Evolutionary conservation across 139 green algal genomes (phyloP), one percentile per base, ranked within the genome.

Genomic region (Coelastrella sp.): DNA sequence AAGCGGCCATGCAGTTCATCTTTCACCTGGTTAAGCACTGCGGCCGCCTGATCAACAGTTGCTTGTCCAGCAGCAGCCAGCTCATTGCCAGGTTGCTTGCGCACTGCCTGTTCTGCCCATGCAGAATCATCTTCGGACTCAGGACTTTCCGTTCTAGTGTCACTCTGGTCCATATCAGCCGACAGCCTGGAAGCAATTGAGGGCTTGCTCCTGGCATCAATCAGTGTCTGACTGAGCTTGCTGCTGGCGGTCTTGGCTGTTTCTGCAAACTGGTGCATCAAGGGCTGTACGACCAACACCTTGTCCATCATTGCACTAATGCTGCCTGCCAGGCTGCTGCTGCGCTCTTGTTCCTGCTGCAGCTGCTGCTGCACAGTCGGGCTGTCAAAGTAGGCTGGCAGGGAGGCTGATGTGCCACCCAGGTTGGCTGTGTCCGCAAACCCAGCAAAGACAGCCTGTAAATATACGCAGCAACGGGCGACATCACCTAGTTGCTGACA

Each of bases 321-420:
- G 85, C 74, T 27, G 59, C 73, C 85, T n/a, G 57, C n/a, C 4
- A 90, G 24, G 85, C 85, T 25, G 8, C 57, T 25, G 65, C 59
- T 74, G 73, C 49, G 85, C 85, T 90, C 74, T 15, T 65, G 24
- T 6, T 90, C 73, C 25, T 84, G 22, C 58, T 57, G 66, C 4
- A 91, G 66, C 81, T 85, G 80, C 81, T 84, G 70, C 81, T 91
- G 80, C 68, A 91, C 88, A 19, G 24, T 35, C 12, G 80, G 65
- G 68, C 20, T 83, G 80, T 84, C 70, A 24, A 89, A 91, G 58
- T 91, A 91, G 24, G 70, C 58, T 17, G 65, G 35, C 9, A 91
- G 80, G 80, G 58, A 63, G 85, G 73, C 63, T 25, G 73, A 83
- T 27, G 84, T 5, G 70, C 70, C 70, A 57, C 72, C 65, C 66